Conservation (phyloP, 2,329 filamentous ascomycete genomes). For the Fusarium illudens region DNA sequence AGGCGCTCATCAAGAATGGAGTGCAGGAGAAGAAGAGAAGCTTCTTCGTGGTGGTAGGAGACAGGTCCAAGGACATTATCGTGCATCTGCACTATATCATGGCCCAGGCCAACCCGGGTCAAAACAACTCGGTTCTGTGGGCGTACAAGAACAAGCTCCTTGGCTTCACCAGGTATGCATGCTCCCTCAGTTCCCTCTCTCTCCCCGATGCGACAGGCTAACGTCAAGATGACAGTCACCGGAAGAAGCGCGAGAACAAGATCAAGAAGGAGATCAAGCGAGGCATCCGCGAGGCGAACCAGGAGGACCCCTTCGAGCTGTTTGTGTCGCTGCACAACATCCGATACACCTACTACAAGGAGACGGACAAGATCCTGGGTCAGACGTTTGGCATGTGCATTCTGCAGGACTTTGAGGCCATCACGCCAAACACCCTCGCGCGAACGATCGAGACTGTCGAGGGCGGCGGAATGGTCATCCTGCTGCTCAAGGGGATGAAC, state of each 20-base stretch:
- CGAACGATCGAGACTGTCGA: slow-evolving; percentile 97
- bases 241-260: slow-evolving; percentile 97
- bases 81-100: slow-evolving; percentile 94
- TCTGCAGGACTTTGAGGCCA: slow-evolving; percentile 95
- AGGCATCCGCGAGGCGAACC: slow-evolving; percentile 89
- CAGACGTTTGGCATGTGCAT: slow-evolving; percentile 99
- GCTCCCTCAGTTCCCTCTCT: slow-evolving; percentile 9
- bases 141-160: slow-evolving; percentile 98
- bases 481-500: slow-evolving; percentile 94
- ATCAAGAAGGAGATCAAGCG: slow-evolving; percentile 99
- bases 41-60: slow-evolving; percentile 95
- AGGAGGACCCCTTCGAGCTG: slow-evolving; percentile 94
- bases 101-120: slow-evolving; percentile 86
- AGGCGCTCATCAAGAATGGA: slow-evolving; percentile 89
- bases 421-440: slow-evolving; percentile 96
- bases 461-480: slow-evolving; percentile 88
- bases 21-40: slow-evolving; percentile 96
- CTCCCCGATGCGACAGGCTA: slow-evolving; percentile 22
- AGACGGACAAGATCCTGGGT: slow-evolving; percentile 97
- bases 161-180: slow-evolving; percentile 78
- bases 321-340: slow-evolving; percentile 97
- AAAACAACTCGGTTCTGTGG: slow-evolving; percentile 93
- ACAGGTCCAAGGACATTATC: slow-evolving; percentile 94
- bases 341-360: slow-evolving; percentile 99
- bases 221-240: slow-evolving; percentile 67